Percentiles rank a stretch among this genome's conserved stretches.
Evolutionary conservation across 208 protist species (phyloP).

Genomic region (Wallacemonas rigidus): DNA sequence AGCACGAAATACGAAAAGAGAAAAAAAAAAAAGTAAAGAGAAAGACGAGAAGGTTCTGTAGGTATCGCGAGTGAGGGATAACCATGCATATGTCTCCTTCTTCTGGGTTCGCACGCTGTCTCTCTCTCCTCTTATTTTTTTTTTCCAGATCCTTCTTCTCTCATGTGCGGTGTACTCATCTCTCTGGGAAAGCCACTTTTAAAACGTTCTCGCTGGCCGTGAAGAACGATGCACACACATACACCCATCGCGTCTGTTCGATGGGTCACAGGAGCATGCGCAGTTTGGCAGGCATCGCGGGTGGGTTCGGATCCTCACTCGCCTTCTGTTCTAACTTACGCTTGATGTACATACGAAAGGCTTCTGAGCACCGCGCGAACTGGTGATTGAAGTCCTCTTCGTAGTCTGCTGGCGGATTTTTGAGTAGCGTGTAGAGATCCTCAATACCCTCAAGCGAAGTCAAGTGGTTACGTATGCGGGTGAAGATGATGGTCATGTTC

Average conservation of each 20-base stretch:
- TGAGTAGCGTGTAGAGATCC: conserved; percentile 72
- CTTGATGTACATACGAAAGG: conserved; percentile 86
- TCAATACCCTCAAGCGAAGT: conserved; percentile 76
- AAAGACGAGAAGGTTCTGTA: too few relatives aligned
- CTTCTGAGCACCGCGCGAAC: conserved; percentile 80
- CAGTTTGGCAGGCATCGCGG: conserved; percentile 45
- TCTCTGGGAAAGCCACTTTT: too few relatives aligned
- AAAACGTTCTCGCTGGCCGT: not conserved
- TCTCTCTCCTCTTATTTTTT: not conserved
- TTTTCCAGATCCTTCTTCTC: not conserved
- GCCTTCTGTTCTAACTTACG: conserved; percentile 76
- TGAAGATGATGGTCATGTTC: conserved; percentile 61
- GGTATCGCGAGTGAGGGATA: too few relatives aligned
- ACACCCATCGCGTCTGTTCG: not conserved
- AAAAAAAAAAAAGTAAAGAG: too few relatives aligned
- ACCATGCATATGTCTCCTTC: too few relatives aligned
- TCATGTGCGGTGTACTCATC: too few relatives aligned
- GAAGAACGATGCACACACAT: not conserved
- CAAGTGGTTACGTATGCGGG: conserved; percentile 75
- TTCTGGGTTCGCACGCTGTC: too few relatives aligned
- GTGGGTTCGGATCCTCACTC: conserved; percentile 43
- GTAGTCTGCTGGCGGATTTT: conserved; percentile 29
- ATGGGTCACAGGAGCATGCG: conserved; percentile 24
- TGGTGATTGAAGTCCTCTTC: conserved; percentile 76
- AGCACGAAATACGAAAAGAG: too few relatives aligned